phyloP scores from a whole-genome alignment of 2,329 filamentous ascomycete genomes.

The Coniella vitis region DNA sequence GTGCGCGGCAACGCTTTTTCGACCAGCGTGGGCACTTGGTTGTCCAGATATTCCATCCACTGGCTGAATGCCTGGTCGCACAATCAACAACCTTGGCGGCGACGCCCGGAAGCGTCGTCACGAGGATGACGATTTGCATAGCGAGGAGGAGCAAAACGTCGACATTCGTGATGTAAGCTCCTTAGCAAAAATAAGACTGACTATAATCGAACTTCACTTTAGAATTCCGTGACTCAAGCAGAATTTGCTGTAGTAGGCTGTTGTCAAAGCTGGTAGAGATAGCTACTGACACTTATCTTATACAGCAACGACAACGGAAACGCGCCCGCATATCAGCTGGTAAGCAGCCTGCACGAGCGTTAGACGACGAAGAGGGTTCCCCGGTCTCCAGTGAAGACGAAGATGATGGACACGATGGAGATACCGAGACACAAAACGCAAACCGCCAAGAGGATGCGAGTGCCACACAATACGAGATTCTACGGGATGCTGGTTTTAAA shows the following conservation, averaged over 20 bases:
- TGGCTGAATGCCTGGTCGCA: conserved; percentile 24
- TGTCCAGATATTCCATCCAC: not conserved
- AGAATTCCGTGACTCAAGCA: not conserved
- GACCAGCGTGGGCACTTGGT: not conserved
- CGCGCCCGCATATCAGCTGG: conserved; percentile 30
- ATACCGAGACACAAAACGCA: conserved; percentile 21
- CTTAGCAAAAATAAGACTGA: conserved; percentile 30
- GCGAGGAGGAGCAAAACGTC: conserved; percentile 28
- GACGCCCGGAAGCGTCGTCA: conserved; percentile 36
- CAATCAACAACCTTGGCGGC: conserved; percentile 19
- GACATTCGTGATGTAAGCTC: conserved; percentile 36
- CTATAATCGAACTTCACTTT: conserved; percentile 27
- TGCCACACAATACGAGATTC: conserved; percentile 54
- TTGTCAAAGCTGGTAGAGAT: not conserved
- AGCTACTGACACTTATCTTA: conserved; percentile 15
- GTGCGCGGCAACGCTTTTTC: not conserved
- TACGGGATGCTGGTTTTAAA: conserved; percentile 52
- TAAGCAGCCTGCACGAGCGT: conserved; percentile 27
- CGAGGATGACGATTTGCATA: conserved; percentile 26
- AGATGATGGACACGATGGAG: conserved; percentile 24
- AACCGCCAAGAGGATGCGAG: conserved; percentile 28
- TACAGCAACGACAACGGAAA: conserved; percentile 27
- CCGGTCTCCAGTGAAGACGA: conserved; percentile 20
- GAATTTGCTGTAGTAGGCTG: too few species aligned
- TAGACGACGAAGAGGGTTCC: conserved; percentile 16